Percentiles rank a stretch among this genome's conserved stretches.
phyloP scores from a whole-genome alignment of 345 rosid species.

The Laguncularia racemosa region DNA sequence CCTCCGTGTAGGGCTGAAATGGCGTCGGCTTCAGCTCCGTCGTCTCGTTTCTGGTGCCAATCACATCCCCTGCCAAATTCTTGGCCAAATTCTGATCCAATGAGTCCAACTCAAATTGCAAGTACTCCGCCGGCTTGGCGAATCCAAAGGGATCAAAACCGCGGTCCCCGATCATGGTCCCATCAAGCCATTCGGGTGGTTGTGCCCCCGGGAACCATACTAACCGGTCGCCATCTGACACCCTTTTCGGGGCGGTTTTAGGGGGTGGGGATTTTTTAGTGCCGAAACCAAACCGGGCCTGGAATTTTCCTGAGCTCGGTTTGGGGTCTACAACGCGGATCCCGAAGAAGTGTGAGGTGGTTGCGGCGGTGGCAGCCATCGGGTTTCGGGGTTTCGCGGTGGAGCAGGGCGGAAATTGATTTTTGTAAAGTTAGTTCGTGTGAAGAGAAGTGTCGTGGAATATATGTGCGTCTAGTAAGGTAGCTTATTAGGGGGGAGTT shows the following conservation, averaged over 20 bases:
- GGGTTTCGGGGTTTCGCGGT: constrained; percentile 13
- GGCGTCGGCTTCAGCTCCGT: constrained; percentile 66
- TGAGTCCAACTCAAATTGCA: constrained; percentile 72
- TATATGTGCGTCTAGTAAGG: background rate
- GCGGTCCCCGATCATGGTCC: constrained; percentile 73
- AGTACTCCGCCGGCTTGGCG: constrained; percentile 81
- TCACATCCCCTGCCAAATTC: constrained; percentile 62
- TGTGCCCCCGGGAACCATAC: constrained; percentile 71
- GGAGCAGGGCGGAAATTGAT: too few species aligned
- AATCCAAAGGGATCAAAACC: constrained; percentile 88
- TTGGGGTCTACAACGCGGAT: constrained; percentile 25
- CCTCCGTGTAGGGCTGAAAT: constrained; percentile 82
- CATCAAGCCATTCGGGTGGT: constrained; percentile 76
- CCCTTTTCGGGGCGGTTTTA: constrained; percentile 22
- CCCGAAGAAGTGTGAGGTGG: constrained; percentile 52
- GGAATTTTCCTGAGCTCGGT: constrained; percentile 28
- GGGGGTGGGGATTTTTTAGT: constrained; percentile 28
- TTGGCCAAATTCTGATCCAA: constrained; percentile 89
- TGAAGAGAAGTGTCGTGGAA: background rate
- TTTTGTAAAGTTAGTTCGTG: too few species aligned
- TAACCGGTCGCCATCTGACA: constrained; percentile 26
- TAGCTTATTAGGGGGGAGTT: background rate
- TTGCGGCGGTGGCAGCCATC: constrained; percentile 35
- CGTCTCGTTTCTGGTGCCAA: constrained; percentile 42
- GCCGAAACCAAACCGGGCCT: constrained; percentile 50